Percentiles rank a stretch among this genome's conserved stretches.
Evolutionary conservation across 495 filamentous ascomycete species (phyloP).

Genomic region (Bacidia rubella): DNA sequence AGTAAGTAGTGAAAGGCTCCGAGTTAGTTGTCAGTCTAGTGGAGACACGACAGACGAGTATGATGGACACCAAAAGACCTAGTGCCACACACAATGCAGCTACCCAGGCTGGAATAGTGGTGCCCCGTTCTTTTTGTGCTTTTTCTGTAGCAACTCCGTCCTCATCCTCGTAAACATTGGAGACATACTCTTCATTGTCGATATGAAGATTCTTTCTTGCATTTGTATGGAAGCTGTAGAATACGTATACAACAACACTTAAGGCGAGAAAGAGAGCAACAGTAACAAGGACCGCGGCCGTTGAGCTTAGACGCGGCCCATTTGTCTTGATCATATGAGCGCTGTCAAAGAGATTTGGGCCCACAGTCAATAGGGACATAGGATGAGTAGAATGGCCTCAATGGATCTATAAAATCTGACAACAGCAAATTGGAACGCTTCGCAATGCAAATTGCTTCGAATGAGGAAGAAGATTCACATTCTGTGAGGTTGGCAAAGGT

Average conservation of each 20-base stretch:
- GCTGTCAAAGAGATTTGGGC: too few species aligned
- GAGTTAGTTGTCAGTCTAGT: conserved; percentile 13
- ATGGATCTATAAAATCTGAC: too few species aligned
- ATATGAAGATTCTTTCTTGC: not conserved
- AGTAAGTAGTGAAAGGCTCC: conserved; percentile 15
- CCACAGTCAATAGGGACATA: too few species aligned
- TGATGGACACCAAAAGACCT: conserved; percentile 33
- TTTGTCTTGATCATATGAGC: too few species aligned
- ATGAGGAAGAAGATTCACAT: too few species aligned
- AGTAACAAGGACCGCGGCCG: too few species aligned
- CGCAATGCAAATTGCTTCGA: too few species aligned
- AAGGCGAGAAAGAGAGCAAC: too few species aligned
- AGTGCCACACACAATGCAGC: conserved; percentile 30
- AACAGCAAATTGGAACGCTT: too few species aligned
- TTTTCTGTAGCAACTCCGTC: conserved; percentile 48
- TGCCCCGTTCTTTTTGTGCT: conserved; percentile 38
- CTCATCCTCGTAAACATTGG: conserved; percentile 41
- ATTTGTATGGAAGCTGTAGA: not conserved
- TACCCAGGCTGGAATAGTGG: conserved; percentile 32
- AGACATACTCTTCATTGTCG: not conserved
- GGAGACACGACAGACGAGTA: conserved; percentile 18
- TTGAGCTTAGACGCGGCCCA: too few species aligned
- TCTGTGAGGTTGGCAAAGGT: too few species aligned
- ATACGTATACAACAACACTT: not conserved
- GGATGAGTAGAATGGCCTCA: too few species aligned